Evolutionary conservation across 225 moss, liverwort and hornwort genomes (phyloP).

Genomic region (Antitrichia curtipendula): DNA sequence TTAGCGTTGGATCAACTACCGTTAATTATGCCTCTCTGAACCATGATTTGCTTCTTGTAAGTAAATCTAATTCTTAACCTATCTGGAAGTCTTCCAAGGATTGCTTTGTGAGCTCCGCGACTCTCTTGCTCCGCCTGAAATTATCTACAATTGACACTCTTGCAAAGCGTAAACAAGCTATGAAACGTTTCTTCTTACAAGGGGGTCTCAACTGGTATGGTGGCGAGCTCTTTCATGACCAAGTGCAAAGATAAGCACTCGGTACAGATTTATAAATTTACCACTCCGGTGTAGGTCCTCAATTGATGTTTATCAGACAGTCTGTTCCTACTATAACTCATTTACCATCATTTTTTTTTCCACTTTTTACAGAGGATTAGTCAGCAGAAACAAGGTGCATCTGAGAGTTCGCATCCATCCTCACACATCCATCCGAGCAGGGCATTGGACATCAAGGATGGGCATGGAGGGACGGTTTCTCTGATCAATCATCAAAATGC

Average conservation of each 20-base stretch:
- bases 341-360: background rate
- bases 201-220: background rate
- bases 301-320: background rate
- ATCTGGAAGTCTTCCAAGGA: background rate
- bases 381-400: slow-evolving; percentile 37
- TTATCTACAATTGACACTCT: background rate
- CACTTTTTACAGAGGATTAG: slow-evolving; percentile 45
- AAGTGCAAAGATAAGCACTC: background rate
- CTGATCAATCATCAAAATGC: slow-evolving; percentile 13
- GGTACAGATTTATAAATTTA: background rate
- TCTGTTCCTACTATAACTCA: background rate
- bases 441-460: slow-evolving; percentile 23
- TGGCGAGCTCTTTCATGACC: background rate
- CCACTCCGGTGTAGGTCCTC: background rate
- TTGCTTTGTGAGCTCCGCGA: background rate
- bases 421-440: slow-evolving; percentile 13
- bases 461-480: slow-evolving; percentile 17
- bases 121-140: background rate
- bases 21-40: background rate
- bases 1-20: background rate
- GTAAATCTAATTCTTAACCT: background rate
- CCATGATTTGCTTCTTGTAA: background rate
- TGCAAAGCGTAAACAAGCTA: background rate
- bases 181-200: background rate
- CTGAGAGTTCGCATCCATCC: slow-evolving; percentile 21